Base-by-base conservation (phyloP, 2,329 filamentous ascomycete species). In the Juglanconis sp. region DNA sequence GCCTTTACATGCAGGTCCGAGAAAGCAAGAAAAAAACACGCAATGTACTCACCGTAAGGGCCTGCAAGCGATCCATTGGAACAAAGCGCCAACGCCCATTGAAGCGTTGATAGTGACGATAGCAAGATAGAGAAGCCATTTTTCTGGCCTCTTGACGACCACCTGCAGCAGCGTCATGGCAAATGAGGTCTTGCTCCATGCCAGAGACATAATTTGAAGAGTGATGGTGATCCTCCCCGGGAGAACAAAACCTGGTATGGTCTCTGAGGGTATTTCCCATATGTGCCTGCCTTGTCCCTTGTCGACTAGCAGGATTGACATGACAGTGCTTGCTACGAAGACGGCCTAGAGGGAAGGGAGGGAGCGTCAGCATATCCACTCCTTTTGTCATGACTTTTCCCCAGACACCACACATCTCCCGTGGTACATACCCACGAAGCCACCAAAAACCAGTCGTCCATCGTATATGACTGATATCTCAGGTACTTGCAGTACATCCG, bases 91-190 rank as follows among this genome's bases (percentile, higher is more conserved):
- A n/a, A 24, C 17, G 17, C 13, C 44, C 5, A 47, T 8, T 3
- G 1, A 6, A 7, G n/a, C 6, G 44, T 47, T 47, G 5, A 47
- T 4, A n/a, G n/a, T 47, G 5, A 47, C 5, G 5, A 47, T 47
- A n/a, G 15, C 5, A 17, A 47, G 17, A 30, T 17, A 17, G 44
- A 47, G 44, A n/a, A 47, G 3, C 44, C 60, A 59, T 34, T 63
- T 50, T 13, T 54, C 50, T 1, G 40, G 31, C 6, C 51, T 35
- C 54, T 55, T 38, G 30, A 58, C 59, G 3, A 65, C 63, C 5
- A 66, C 55, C 5, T 64, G 51, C 15, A 67, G 51, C 11, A 67
- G 50, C 6, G 66, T 66, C 24, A 67, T 53, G 10, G 60, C 65
- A 35, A 67, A 66, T 8, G 60, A 62, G 3, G 62, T 60, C 54